Evolutionary conservation across 352 stramenopile species (phyloP), one percentile per base, ranked within the genome.

Genomic region (Chrysophaeum taylorii): DNA sequence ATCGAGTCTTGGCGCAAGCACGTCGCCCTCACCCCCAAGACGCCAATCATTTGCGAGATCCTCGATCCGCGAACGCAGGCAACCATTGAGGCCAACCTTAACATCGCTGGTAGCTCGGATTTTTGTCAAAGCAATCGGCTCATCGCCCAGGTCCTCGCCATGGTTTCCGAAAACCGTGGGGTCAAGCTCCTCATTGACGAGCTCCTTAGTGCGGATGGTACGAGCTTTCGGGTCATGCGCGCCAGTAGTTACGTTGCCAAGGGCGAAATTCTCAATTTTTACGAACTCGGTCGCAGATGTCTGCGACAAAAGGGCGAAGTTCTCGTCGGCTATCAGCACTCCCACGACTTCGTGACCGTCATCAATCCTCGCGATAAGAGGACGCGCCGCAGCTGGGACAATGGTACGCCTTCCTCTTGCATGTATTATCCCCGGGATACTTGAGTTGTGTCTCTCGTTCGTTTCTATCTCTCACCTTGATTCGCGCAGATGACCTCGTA

Each of bases 51-150:
- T 60, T 88, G 82, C 48, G 85, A 90, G 68, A 88, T 90, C 57
- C 70, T 91, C 2, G 84, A 91, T 43, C 84, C 84, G 12, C 75
- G 84, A 0, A 91, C 85, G 27, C 85, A 90, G 68, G 78, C 82
- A 4, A 88, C 83, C 0, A 89, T 91, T 48, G 86, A 62, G 27
- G 1, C 14, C 15, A 62, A 62, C 50, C 1, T 12, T 5, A 29
- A 83, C 0, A 88, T 90, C 31, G 68, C 87, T n/a, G 75, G 75
- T 25, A 72, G 87, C 0, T 90, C 83, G 0, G 83, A 91, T 27
- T 91, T 89, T 64, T 87, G 89, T 54, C 84, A 89, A 75, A 88
- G 83, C 7, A 91, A 90, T 36, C 82, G 89, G 52, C 73, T 91
- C 9, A 74, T 89, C n/a, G 88, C 81, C 29, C 86, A 83, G 25